Percentiles rank a stretch among this genome's conserved stretches.
phyloP scores from a whole-genome alignment of 768 basidiomycete genomes.

The Mycena leptocephala region DNA sequence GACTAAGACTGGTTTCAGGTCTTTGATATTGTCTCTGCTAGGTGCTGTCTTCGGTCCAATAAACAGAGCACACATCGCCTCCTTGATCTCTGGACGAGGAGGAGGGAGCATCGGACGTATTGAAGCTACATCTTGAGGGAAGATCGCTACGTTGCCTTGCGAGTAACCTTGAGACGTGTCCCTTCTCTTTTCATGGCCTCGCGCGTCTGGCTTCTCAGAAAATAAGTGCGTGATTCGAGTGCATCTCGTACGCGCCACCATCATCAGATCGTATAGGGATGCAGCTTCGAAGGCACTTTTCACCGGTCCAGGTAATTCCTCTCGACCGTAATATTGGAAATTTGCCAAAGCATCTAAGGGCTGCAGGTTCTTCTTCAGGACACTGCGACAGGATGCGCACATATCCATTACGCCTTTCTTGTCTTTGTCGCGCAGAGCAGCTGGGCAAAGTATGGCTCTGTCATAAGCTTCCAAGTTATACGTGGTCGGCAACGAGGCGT shows the following conservation, averaged over 20 bases:
- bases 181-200: not conserved
- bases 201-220: not conserved
- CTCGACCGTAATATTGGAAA: not conserved
- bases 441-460: not conserved
- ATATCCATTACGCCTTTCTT: not conserved
- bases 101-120: not conserved
- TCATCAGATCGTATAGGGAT: not conserved
- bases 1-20: not conserved
- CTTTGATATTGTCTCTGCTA: not conserved
- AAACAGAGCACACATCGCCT: not conserved
- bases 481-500: not conserved
- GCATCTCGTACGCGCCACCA: not conserved
- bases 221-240: not conserved
- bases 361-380: not conserved
- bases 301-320: not conserved
- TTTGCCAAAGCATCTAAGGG: not conserved
- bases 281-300: not conserved
- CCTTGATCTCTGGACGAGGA: not conserved
- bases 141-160: not conserved
- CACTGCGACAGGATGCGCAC: not conserved
- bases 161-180: not conserved
- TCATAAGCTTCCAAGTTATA: not conserved
- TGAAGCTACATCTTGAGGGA: not conserved
- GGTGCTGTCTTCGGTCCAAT: not conserved
- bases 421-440: not conserved